Evolutionary conservation across 1,284 basidiomycete genomes (phyloP), one percentile per base, ranked within the genome.

Genomic region (Trichosporon asahii): DNA sequence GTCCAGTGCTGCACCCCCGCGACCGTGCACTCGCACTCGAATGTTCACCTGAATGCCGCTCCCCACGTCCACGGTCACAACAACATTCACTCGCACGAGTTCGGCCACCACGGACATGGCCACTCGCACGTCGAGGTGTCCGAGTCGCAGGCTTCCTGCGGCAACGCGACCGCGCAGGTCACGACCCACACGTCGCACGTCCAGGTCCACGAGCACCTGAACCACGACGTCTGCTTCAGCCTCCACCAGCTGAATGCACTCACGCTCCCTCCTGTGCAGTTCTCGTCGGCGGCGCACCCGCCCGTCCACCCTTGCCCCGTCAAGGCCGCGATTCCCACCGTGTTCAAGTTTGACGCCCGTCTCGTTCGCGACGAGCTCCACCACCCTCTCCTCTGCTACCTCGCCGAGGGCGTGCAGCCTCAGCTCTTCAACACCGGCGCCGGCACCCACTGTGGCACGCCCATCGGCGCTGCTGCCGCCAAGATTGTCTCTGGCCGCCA

Each of bases 291-390:
- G 5, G 57, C 68, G 9, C 71, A 72, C 68, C 65, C 67, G 8
- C 68, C 68, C 0, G n/a, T 60, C n/a, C 53, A 49, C 61, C 37
- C 65, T 15, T 70, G 64, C 67, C 68, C 71, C 67, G 49, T 37
- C 31, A 67, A 70, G 49, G 49, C 64, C 14, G 63, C 57, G 60
- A 40, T 64, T n/a, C 68, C 71, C 31, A 31, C 25, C 53, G 27
- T 61, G 12, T 72, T 70, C 27, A 27, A 35, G n/a, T 68, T 64
- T 31, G 65, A 72, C 53, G 14, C 65, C 12, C 71, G 71, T 65
- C 71, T 72, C 31, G 49, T 70, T 12, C 71, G 71, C 29, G 66
- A 70, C 68, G 67, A 72, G 65, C 68, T 72, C 29, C 71, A 72
- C 68, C 71, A 70, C 65, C 65, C 64, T 8, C 69, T 72, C 33